Evolutionary conservation across 2,329 filamentous ascomycete genomes (phyloP), one percentile per base, ranked within the genome.

Genomic region (Colletotrichum brevisporum): DNA sequence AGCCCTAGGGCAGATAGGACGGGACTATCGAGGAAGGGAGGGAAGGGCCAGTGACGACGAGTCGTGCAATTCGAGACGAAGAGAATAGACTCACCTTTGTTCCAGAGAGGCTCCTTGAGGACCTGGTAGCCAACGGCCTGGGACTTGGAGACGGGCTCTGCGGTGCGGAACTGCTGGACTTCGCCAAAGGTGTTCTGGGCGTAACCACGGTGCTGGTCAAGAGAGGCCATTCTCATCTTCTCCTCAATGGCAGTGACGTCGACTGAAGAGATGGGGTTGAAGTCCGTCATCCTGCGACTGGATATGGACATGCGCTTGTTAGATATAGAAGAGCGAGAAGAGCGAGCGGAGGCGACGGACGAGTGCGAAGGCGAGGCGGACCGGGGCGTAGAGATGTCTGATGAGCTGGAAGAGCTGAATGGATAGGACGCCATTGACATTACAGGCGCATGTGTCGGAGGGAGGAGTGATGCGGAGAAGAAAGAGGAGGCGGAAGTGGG

Each of bases 181-280:
- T 88, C 84, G 70, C 81, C 81, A 73, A 85, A 90, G 76, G 85
- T 82, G 75, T 87, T 83, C 76, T 88, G 85, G 73, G 83, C 79
- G 78, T 91, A 91, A 70, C 89, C 89, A 73, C 86, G 84, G 72
- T 90, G 83, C 71, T 88, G 85, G 75, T 91, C 88, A 58, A 90
- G 84, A 64, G 85, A 81, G 63, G 88, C 83, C 82, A 87, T 85
- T 76, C 87, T 89, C 85, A 91, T 88, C 72, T 84, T 81, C 74
- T 88, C 83, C 80, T 90, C 86, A 71, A 90, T 86, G 73, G 85
- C 84, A 51, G 81, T 72, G 68, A 90, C 80, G 77, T 91, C 86
- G 76, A 90, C 81, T 62, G 85, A 80, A 72, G 86, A 85, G 82
- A 89, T 83, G 72, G 87, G 87, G 75, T 89, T 88, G 71, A 85